phyloP scores from a whole-genome alignment of 2,329 filamentous ascomycete species.

The Capronia americana region DNA sequence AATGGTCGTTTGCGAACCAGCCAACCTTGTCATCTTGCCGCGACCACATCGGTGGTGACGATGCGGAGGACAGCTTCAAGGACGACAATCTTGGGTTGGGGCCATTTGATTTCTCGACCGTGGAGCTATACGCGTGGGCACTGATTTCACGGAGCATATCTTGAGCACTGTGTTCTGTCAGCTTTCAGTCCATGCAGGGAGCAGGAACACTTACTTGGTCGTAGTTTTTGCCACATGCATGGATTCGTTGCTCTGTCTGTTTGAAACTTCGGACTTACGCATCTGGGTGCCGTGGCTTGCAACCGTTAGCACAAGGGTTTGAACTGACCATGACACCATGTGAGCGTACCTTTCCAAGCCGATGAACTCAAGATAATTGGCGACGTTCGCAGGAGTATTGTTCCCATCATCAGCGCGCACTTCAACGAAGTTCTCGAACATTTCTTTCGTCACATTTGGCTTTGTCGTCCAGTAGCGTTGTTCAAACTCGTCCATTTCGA shows the following conservation, averaged over 20 bases:
- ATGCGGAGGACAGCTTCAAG: slow-evolving; percentile 23
- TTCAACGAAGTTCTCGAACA: slow-evolving; percentile 30
- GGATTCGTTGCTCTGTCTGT: slow-evolving; percentile 5
- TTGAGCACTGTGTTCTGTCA: slow-evolving; percentile 20
- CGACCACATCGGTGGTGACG: slow-evolving; percentile 24
- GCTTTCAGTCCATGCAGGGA: neutral
- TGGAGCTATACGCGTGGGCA: slow-evolving; percentile 16
- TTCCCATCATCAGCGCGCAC: slow-evolving; percentile 10
- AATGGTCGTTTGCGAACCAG: slow-evolving; percentile 23
- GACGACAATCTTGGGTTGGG: slow-evolving; percentile 21
- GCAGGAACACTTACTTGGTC: slow-evolving; percentile 17
- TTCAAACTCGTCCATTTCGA: slow-evolving; percentile 37
- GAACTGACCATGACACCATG: neutral
- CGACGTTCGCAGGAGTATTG: neutral
- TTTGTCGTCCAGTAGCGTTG: slow-evolving; percentile 34
- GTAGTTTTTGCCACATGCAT: neutral
- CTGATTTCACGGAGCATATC: slow-evolving; percentile 10
- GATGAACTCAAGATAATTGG: slow-evolving; percentile 14
- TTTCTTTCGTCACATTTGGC: slow-evolving; percentile 32
- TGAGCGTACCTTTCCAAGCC: slow-evolving; percentile 23
- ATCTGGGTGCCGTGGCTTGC: slow-evolving; percentile 14
- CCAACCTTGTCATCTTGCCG: slow-evolving; percentile 24
- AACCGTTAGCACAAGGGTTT: slow-evolving; percentile 15
- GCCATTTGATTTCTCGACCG: slow-evolving; percentile 15
- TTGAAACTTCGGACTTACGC: slow-evolving; percentile 19